Base-by-base conservation (phyloP, 1,139 yeast species). In the Taphrina deformans region DNA sequence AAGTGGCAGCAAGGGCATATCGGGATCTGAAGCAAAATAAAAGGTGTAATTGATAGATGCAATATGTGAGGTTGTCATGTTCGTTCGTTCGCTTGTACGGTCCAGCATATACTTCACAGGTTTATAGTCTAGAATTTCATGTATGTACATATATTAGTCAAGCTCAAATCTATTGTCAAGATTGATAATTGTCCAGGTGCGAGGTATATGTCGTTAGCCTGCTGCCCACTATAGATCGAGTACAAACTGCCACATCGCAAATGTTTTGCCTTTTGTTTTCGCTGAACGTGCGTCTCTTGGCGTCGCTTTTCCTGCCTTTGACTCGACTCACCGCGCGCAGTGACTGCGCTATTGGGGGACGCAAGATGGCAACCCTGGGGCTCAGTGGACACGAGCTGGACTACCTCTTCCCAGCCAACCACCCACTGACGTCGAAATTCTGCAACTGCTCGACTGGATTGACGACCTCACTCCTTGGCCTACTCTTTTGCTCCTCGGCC, bases 381-480 rank as follows among this genome's bases (percentile, higher is more conserved):
- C n/a, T n/a, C n/a, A n/a, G n/a, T n/a, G n/a, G n/a, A n/a, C n/a
- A n/a, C n/a, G n/a, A n/a, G n/a, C n/a, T n/a, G 35, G 12, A 38
- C 38, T 46, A 59, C 44, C 26, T 59, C 23, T 50, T 48, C 12
- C 63, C 63, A 59, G 63, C 63, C n/a, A 59, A 50, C 63, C 63
- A 59, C 7, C 63, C 63, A 50, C 56, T 48, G 21, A 59, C 18
- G n/a, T 59, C 63, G 46, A 59, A 48, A 31, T 59, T 59, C 50
- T 59, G 63, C 41, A 59, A 16, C 31, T 29, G 40, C 51, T 59
- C 56, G 10, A 59, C 63, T 5, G 55, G 50, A 18, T 59, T 50
- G 5, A 9, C 46, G 27, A 29, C 56, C 2, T 21, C 46, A 14
- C 35, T 31, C 41, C 16, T 38, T 31, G 55, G 63, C 31, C 24